phyloP scores from a whole-genome alignment of 352 stramenopile species.

The Phytophthora ramorum region DNA sequence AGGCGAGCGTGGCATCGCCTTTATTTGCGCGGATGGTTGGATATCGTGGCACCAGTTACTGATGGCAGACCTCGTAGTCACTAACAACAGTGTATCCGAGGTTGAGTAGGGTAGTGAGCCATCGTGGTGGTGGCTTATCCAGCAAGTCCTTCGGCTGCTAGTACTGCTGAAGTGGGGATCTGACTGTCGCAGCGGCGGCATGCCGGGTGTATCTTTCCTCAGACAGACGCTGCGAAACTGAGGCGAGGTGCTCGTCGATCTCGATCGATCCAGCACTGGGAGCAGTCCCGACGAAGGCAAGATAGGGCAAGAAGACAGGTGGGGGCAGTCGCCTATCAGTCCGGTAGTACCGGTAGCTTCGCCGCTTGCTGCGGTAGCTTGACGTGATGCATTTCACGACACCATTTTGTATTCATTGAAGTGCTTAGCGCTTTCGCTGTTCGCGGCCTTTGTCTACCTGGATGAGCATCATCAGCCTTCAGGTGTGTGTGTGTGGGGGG shows the following conservation, averaged over 20 bases:
- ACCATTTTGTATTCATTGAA: background rate
- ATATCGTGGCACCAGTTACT: background rate
- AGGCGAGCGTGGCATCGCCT: background rate
- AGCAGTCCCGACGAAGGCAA: background rate
- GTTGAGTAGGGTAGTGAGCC: background rate
- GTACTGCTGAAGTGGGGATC: background rate
- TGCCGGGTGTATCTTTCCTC: background rate
- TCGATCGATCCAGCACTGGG: background rate
- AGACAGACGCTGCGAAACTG: background rate
- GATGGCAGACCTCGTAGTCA: background rate
- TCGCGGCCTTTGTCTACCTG: background rate
- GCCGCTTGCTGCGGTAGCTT: background rate
- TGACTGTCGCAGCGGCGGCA: constrained; percentile 1
- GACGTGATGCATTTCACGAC: background rate
- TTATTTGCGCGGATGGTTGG: too few species aligned
- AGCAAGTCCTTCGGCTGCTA: too few species aligned
- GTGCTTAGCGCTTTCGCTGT: constrained; percentile 6
- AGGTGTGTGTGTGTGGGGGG: too few species aligned
- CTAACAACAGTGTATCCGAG: background rate
- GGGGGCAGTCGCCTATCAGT: background rate
- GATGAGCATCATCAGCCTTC: background rate
- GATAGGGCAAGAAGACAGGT: constrained; percentile 2
- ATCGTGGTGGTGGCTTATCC: background rate
- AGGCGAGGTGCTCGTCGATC: background rate
- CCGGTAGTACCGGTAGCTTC: too few species aligned